phyloP scores from a whole-genome alignment of 73 alveolate species.

The Loxodes magnus region DNA sequence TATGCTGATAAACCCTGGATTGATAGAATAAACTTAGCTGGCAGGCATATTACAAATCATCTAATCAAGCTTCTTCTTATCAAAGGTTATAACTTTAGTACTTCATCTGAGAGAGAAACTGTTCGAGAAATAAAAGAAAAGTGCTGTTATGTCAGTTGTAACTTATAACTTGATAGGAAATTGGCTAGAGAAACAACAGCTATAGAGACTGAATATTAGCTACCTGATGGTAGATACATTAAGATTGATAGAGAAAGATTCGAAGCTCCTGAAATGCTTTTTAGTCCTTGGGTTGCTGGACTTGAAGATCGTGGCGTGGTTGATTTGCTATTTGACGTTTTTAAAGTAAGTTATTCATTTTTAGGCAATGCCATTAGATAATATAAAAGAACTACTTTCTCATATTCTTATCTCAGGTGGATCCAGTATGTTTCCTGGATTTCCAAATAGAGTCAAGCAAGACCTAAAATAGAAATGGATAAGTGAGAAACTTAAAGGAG shows the following conservation, averaged over 20 bases:
- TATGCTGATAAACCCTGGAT: conserved; percentile 57
- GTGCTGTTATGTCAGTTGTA: conserved; percentile 60
- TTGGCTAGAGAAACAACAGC: conserved; percentile 63
- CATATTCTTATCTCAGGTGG: conserved; percentile 79
- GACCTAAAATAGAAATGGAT: conserved; percentile 48
- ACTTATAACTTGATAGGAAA: conserved; percentile 55
- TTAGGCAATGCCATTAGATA: conserved; percentile 68
- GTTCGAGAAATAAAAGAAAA: conserved; percentile 75
- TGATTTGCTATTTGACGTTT: conserved; percentile 49
- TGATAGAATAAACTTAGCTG: conserved; percentile 72
- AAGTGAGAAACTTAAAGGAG: conserved; percentile 48
- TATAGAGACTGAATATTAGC: conserved; percentile 41
- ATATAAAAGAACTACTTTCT: conserved; percentile 26
- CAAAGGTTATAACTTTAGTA: conserved; percentile 74
- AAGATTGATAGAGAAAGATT: conserved; percentile 61
- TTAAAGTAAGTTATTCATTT: conserved; percentile 45
- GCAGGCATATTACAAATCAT: conserved; percentile 71
- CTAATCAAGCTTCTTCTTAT: conserved; percentile 51
- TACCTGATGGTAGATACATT: conserved; percentile 68
- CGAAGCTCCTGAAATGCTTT: conserved; percentile 78
- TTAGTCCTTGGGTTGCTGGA: conserved; percentile 56
- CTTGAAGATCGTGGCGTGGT: conserved; percentile 55
- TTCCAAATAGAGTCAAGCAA: conserved; percentile 69
- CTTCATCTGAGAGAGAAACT: conserved; percentile 70
- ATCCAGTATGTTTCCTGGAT: conserved; percentile 96